A percentile compares a stretch with the other conserved stretches of the same genome.
Evolutionary conservation across 148 eudicot species (phyloP).

Genomic region (Pouteria glomerata): DNA sequence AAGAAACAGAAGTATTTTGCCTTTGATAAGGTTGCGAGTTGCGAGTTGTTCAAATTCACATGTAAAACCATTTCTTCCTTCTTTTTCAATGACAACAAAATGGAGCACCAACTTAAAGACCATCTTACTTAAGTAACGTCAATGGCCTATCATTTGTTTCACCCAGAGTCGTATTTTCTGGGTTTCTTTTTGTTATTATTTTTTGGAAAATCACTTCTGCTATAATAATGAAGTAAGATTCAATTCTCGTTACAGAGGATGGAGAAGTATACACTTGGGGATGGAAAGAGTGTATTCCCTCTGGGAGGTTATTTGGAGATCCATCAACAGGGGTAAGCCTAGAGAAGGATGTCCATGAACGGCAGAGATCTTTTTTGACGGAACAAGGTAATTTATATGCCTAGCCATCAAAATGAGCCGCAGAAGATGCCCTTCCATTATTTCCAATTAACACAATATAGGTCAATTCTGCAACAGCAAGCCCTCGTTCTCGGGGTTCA

Average conservation of each 20-base stretch:
- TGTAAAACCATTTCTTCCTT: constrained; percentile 18
- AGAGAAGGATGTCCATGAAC: constrained; percentile 57
- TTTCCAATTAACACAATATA: constrained; percentile 28
- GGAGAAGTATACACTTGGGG: constrained; percentile 97
- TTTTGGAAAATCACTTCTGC: neutral
- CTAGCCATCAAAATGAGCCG: neutral
- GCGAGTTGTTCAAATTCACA: constrained; percentile 7
- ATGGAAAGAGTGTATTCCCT: constrained; percentile 97
- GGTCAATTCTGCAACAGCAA: constrained; percentile 47
- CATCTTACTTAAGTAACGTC: neutral
- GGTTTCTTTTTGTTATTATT: no score
- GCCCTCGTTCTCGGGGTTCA: constrained; percentile 65
- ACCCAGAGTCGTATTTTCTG: no score
- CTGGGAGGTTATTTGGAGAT: constrained; percentile 77
- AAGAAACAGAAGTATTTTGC: constrained; percentile 12
- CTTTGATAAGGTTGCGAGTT: constrained; percentile 12
- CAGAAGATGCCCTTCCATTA: constrained; percentile 9
- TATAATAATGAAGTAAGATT: constrained; percentile 1
- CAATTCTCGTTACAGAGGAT: constrained; percentile 33
- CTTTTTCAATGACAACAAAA: constrained; percentile 14
- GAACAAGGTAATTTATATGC: constrained; percentile 60
- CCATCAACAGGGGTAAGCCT: constrained; percentile 49
- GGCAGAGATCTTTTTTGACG: constrained; percentile 30
- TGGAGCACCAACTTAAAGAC: neutral
- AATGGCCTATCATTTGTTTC: neutral